phyloP scores from a whole-genome alignment of 169 alveolate genomes.

The Cyclospora cayetanensis region DNA sequence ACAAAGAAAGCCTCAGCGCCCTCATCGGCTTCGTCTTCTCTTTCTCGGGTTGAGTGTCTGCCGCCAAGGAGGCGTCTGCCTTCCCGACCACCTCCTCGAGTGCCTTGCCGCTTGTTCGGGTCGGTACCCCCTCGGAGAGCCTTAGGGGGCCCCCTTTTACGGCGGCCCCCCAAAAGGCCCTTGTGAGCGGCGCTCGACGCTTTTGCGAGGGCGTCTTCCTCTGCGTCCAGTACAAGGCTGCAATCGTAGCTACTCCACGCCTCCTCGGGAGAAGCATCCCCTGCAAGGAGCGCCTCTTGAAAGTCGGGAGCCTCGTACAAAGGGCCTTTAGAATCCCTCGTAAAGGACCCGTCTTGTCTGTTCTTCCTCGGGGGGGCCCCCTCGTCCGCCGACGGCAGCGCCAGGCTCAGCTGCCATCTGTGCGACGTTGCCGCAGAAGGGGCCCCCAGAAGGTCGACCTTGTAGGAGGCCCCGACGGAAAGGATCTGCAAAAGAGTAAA shows the following conservation, averaged over 20 bases:
- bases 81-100: neutral
- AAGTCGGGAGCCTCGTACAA: neutral
- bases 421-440: conserved; percentile 1
- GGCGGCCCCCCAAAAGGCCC: neutral
- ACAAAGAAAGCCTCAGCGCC: neutral
- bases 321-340: neutral
- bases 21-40: conserved; percentile 3
- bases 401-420: conserved; percentile 44
- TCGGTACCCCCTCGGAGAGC: neutral
- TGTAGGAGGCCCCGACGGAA: conserved; percentile 39
- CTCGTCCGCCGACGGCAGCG: neutral
- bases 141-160: neutral
- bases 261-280: neutral
- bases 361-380: conserved; percentile 25
- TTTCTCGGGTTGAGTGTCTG: neutral
- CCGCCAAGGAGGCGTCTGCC: neutral
- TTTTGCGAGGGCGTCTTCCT: neutral
- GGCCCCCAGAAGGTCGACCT: conserved; percentile 4
- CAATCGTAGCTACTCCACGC: neutral
- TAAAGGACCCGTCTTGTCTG: neutral
- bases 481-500: conserved; percentile 5
- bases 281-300: neutral
- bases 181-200: neutral
- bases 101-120: neutral
- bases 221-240: neutral